These are phyloP conservation scores for Aspergillus sp. DNA, from an alignment of 2,329 filamentous ascomycete species.

Conservation along the genomic window DNA sequence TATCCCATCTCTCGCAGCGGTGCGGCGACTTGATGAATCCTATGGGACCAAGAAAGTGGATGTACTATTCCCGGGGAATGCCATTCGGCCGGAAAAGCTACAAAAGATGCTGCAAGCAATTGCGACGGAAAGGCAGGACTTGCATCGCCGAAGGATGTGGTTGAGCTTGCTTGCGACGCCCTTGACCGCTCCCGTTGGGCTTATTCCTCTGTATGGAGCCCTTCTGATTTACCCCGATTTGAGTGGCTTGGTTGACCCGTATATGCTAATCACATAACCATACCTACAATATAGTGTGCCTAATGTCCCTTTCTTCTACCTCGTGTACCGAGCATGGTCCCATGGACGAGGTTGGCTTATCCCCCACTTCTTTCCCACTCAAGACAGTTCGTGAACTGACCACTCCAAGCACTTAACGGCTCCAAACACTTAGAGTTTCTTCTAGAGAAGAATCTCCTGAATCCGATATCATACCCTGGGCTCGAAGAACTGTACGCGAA, in stretches of 20 bases:
- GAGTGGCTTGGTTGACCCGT: neutral
- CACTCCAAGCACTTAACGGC: constrained; percentile 66
- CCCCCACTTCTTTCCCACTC: neutral
- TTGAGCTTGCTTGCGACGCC: constrained; percentile 84
- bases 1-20: constrained; percentile 75
- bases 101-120: constrained; percentile 66
- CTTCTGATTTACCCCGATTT: neutral
- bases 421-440: constrained; percentile 84
- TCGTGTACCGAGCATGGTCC: constrained; percentile 85
- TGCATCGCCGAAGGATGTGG: constrained; percentile 75
- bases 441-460: constrained; percentile 70
- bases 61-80: constrained; percentile 68
- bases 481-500: constrained; percentile 74
- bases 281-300: constrained; percentile 63
- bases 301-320: constrained; percentile 96
- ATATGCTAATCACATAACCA: constrained; percentile 7
- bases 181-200: constrained; percentile 75
- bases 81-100: constrained; percentile 67
- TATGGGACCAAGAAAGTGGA: constrained; percentile 68
- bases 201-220: constrained; percentile 75
- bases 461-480: constrained; percentile 63
- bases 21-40: constrained; percentile 64
- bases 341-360: constrained; percentile 69
- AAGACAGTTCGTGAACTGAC: constrained; percentile 27
- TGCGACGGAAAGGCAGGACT: constrained; percentile 74